These are phyloP conservation scores for Penicillium sp. DNA, from an alignment of 2,329 filamentous ascomycete genomes.

Conservation along the genomic window DNA sequence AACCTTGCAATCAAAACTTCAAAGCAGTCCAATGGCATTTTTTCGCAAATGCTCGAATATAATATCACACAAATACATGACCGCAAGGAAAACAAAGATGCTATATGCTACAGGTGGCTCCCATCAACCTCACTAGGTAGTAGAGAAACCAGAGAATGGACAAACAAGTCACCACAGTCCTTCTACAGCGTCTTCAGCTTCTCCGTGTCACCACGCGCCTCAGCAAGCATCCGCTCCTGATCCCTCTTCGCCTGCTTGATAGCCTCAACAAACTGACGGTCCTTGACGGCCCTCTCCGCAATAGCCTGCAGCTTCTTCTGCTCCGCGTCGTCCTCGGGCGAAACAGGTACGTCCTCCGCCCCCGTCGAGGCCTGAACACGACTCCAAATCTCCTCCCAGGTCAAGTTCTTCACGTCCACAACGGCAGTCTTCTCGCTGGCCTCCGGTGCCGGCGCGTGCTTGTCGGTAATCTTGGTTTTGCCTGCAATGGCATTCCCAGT, in stretches of 20 bases:
- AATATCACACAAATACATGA: constrained; percentile 23
- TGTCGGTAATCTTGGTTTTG: constrained; percentile 26
- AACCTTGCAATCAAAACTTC: background rate
- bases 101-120: constrained; percentile 23
- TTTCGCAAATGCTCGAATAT: background rate
- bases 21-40: background rate
- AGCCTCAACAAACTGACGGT: constrained; percentile 35
- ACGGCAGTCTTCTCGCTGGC: constrained; percentile 31
- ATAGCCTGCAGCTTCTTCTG: constrained; percentile 34
- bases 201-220: constrained; percentile 43
- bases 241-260: constrained; percentile 44
- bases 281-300: constrained; percentile 33
- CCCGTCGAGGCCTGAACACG: constrained; percentile 40
- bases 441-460: constrained; percentile 31
- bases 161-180: constrained; percentile 1
- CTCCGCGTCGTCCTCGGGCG: constrained; percentile 34
- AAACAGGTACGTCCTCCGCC: constrained; percentile 34
- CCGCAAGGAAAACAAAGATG: constrained; percentile 18
- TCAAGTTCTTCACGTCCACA: constrained; percentile 38
- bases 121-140: constrained; percentile 3
- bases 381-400: constrained; percentile 41
- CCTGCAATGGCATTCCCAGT: constrained; percentile 24
- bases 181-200: constrained; percentile 35
- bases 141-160: constrained; percentile 2
- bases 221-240: constrained; percentile 43